phyloP scores from a whole-genome alignment of 192 early-diverging fungal species.

The Haplosporangium gracile region DNA sequence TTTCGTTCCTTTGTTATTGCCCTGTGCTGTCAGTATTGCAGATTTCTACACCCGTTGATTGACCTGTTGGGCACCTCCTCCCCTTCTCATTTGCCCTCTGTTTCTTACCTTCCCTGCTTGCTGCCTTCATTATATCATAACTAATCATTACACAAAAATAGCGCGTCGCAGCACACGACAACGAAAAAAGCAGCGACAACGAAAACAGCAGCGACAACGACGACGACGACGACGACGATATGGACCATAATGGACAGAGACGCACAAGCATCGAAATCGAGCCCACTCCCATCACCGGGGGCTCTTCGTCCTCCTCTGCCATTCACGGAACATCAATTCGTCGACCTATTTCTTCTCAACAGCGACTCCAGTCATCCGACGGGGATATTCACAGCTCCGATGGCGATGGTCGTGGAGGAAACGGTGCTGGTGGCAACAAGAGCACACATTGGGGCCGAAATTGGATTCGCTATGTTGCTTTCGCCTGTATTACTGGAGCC shows the following conservation, averaged over 20 bases:
- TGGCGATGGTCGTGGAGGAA: background rate
- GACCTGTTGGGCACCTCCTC: too few relatives aligned
- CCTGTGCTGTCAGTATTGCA: background rate
- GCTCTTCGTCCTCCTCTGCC: background rate
- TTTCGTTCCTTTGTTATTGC: background rate
- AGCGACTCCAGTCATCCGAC: background rate
- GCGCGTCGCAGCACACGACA: background rate
- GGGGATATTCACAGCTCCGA: background rate
- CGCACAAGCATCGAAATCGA: conserved; percentile 23
- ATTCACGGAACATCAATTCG: background rate
- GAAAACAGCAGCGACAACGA: background rate
- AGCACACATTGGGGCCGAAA: conserved; percentile 23
- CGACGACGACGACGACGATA: background rate
- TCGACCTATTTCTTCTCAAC: background rate
- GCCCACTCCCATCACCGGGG: background rate
- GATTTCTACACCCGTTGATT: background rate
- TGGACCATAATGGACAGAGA: background rate
- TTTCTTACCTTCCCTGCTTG: background rate
- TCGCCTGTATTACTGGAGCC: background rate
- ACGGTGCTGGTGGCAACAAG: background rate
- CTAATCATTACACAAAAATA: background rate
- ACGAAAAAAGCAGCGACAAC: background rate
- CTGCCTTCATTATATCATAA: background rate
- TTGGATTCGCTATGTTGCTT: conserved; percentile 9
- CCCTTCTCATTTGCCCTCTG: background rate